Evolutionary conservation across 1,284 basidiomycete species (phyloP), one percentile per base, ranked within the genome.

Genomic region (Ceratobasidium sp.): DNA sequence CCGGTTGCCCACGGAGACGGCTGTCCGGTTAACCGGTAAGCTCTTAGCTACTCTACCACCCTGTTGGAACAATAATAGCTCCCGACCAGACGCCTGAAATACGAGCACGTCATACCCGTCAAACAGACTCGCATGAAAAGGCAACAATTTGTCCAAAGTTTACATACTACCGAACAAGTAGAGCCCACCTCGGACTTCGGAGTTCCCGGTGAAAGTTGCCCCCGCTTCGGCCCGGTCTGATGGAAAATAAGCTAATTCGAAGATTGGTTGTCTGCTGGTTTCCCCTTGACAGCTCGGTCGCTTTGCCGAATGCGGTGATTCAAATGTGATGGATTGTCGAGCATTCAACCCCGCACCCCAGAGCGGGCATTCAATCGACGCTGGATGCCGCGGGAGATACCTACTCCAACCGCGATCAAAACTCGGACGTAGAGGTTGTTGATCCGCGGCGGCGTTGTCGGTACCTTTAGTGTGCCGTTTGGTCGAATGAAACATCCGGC

Each of bases 241-340:
- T 64, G 60, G n/a, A 44, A 12, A 44, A 64, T 64, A 64, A 20
- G n/a, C 60, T 64, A n/a, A n/a, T n/a, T 64, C n/a, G 60, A 44
- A 38, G 60, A 33, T 64, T 41, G 18, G 20, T 41, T 16, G 38
- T 18, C 38, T 64, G 18, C n/a, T n/a, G n/a, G n/a, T 41, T 41
- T 20, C 38, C 38, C 38, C 35, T 44, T 44, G 30, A 41, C 33
- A 3, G 35, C 35, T 4, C 20, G 7, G n/a, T n/a, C n/a, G n/a
- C 16, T 33, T 44, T 41, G 33, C 60, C 60, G 38, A 64, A 64
- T 12, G n/a, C 18, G 60, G 60, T 44, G 33, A 20, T 60, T 12
- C 33, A 33, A 14, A 35, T 20, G 30, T 35, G 14, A 18, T n/a
- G 38, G n/a, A 44, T n/a, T 20, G 60, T 33, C 38, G n/a, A 41